Evolutionary conservation across 2,329 filamentous ascomycete genomes (phyloP), one percentile per base, ranked within the genome.

Genomic region (Pseudocercospora eumusae): DNA sequence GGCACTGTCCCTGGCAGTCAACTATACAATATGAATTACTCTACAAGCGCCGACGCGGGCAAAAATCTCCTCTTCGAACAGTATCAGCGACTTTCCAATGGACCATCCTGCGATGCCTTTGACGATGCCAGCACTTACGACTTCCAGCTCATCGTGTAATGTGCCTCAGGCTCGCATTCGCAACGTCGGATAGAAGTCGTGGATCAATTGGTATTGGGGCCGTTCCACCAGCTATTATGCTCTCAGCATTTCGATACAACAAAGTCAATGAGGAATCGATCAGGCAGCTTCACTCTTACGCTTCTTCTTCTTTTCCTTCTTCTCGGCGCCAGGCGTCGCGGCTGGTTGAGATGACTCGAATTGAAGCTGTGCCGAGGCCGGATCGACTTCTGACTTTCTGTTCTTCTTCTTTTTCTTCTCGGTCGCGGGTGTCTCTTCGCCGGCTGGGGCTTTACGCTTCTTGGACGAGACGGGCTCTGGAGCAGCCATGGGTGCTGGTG

Each of bases 241-340:
- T 40, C 36, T 40, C 36, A 40, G 36, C 36, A 40, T 18, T 40
- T 40, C n/a, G 36, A n/a, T 40, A 40, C 36, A 18, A 40, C 6
- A 6, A 40, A 18, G 36, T 40, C 15, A 18, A 40, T 8, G 15
- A 40, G 36, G 13, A 40, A 40, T 40, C n/a, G 60, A 63, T 28
- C 61, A 65, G 53, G 58, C 68, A 56, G 62, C 66, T 20, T 69
- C 69, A 47, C 64, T 69, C 68, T 74, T 74, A 63, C 67, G 70
- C 61, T 70, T 71, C 68, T 69, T 75, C 66, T 71, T 73, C 68
- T 72, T 71, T 63, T 72, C 69, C 64, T 70, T 69, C 64, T 70
- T 69, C 62, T 71, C 67, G 31, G 58, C 62, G 5, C 60, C 65
- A 9, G 61, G 55, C 2, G 61, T 62, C n/a, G 64, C 59, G 44